Base-by-base conservation (phyloP, 2,329 filamentous ascomycete species). In the Geosmithia putterillii region DNA sequence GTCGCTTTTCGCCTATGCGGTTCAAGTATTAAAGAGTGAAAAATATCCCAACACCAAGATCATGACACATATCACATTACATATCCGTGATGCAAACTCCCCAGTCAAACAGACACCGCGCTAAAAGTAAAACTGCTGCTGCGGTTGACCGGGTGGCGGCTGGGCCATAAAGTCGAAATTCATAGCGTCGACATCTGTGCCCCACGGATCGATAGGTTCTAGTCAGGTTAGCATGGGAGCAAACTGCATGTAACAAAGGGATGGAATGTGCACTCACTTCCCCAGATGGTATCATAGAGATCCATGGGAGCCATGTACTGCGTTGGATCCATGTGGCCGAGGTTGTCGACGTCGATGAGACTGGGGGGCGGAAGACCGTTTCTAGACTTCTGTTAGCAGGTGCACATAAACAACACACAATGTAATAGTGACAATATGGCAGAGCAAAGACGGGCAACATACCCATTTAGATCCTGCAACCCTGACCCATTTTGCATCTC, bases 261-360 rank as follows among this genome's bases (percentile, higher is more conserved):
- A 18, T n/a, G 8, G 9, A n/a, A n/a, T 12, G n/a, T 37, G 18
- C 23, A 65, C 73, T 57, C 60, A 80, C 76, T 77, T 69, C 76
- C 80, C 62, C 80, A 81, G 39, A 82, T 82, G 4, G 76, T 79
- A 52, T 81, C 76, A 54, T 80, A 82, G 1, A 82, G 60, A 47
- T 82, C 78, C 75, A 82, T 77, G 1, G 78, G 78, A 34, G 77
- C 78, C 67, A 81, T 76, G 50, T 76, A 73, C 28, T 74, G 64
- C 3, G 70, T 65, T 15, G 74, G 73, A 46, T 80, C 77, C 66
- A 76, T 60, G 32, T 64, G 57, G 41, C 62, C 57, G 41, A 77
- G 58, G 39, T 69, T 69, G 7, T 71, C 58, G 28, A 76, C 54
- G 41, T 54, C 57, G 38, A 61, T 55, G 22, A 32, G 5, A 12